A percentile compares a stretch with the other conserved stretches of the same genome.
phyloP scores from a whole-genome alignment of 306 rosid genomes.

The Castanea crenata region DNA sequence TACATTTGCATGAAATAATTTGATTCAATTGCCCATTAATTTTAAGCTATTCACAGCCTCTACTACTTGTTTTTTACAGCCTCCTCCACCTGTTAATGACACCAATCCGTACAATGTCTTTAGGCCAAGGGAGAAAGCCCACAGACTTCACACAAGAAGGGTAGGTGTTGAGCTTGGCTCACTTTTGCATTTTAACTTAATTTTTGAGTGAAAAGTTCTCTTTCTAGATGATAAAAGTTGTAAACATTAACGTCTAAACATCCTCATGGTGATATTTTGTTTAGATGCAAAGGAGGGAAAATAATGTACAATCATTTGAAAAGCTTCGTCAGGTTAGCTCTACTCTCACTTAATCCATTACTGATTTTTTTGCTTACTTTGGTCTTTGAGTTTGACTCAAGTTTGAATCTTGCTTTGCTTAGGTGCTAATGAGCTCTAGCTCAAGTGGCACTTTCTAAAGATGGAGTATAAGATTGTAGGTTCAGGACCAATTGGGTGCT shows the following conservation, averaged over 20 bases:
- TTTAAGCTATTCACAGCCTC: conserved; percentile 33
- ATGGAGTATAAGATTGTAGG: no score
- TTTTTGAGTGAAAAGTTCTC: conserved; percentile 27
- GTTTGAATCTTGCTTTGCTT: not conserved
- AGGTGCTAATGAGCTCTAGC: no score
- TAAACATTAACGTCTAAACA: not conserved
- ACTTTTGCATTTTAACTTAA: conserved; percentile 18
- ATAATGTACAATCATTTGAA: conserved; percentile 97
- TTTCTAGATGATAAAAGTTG: conserved; percentile 1
- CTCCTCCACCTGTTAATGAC: conserved; percentile 96
- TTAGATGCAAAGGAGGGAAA: conserved; percentile 98
- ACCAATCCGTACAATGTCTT: conserved; percentile 98
- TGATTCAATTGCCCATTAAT: not conserved
- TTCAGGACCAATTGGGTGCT: no score
- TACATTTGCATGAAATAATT: conserved; percentile 8
- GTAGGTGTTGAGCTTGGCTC: conserved; percentile 42
- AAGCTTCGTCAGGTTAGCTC: conserved; percentile 92
- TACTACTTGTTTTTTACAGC: conserved; percentile 52
- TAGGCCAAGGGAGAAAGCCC: conserved; percentile 98
- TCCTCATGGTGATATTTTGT: conserved; percentile 17
- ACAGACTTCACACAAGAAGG: conserved; percentile 98
- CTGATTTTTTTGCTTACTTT: not conserved
- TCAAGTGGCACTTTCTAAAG: no score
- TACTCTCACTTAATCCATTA: not conserved
- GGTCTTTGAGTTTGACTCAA: not conserved